A percentile compares a stretch with the other conserved stretches of the same genome.
Conservation (phyloP, 1,284 basidiomycete species). For the Ganoderma boninense region DNA sequence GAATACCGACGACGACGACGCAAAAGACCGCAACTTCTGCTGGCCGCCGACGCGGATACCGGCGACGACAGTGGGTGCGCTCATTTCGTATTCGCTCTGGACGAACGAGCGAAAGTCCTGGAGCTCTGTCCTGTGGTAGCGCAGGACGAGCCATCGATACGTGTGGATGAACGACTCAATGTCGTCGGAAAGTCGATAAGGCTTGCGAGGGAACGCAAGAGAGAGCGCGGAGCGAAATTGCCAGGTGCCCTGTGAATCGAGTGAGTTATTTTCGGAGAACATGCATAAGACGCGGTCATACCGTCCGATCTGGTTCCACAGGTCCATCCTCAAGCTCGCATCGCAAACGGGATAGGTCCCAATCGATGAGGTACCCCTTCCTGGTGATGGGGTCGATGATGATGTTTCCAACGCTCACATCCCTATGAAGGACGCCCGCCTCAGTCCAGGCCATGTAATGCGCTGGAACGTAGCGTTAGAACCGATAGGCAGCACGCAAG, state of each 20-base stretch:
- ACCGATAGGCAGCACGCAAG: neutral
- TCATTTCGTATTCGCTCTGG: neutral
- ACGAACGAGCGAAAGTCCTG: neutral
- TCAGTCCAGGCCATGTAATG: conserved; percentile 10
- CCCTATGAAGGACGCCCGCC: conserved; percentile 11
- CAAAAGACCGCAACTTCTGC: neutral
- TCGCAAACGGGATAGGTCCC: conserved; percentile 13
- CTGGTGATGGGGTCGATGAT: conserved; percentile 11
- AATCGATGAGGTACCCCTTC: conserved; percentile 10
- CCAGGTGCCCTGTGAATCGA: conserved; percentile 15
- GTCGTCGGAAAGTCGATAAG: conserved; percentile 16
- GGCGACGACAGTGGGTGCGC: neutral
- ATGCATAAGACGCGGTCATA: neutral
- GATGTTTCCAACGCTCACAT: conserved; percentile 22
- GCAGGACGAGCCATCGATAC: conserved; percentile 4
- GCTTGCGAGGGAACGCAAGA: neutral
- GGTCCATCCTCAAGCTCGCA: neutral
- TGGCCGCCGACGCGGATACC: neutral
- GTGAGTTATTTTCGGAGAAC: neutral
- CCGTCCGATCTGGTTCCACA: neutral
- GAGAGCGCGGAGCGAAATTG: conserved; percentile 14
- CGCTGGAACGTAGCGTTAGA: neutral
- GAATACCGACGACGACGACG: neutral
- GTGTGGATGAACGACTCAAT: conserved; percentile 19
- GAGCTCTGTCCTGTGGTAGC: neutral